These are phyloP conservation scores for Mycena citricolor DNA, from an alignment of 1,284 basidiomycete genomes.

Conservation along the genomic window DNA sequence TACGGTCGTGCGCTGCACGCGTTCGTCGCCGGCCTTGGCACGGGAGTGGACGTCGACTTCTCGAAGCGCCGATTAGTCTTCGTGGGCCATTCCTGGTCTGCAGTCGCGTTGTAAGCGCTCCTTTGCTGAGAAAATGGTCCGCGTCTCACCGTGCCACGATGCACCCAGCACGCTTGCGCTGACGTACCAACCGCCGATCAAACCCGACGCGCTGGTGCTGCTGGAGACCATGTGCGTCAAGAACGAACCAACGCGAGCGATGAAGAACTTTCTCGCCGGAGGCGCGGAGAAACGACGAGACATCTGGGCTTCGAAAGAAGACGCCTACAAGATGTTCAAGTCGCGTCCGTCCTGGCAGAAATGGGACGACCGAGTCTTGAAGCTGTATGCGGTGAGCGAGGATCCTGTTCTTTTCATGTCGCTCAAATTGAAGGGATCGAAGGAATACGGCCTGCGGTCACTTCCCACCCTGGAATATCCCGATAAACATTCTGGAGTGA, in stretches of 20 bases:
- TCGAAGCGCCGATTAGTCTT: conserved; percentile 34
- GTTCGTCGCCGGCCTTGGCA: conserved; percentile 35
- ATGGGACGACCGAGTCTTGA: conserved; percentile 52
- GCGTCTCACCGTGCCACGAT: neutral
- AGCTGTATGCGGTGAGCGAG: conserved; percentile 39
- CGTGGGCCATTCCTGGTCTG: conserved; percentile 39
- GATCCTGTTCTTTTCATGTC: neutral
- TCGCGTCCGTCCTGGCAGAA: conserved; percentile 39
- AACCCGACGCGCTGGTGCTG: conserved; percentile 40
- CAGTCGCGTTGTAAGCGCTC: conserved; percentile 31
- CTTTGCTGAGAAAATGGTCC: no score
- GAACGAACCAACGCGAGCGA: conserved; percentile 14
- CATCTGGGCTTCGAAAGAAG: conserved; percentile 49
- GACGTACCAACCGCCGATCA: conserved; percentile 39
- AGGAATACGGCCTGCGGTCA: neutral
- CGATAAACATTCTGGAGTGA: neutral
- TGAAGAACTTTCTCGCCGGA: conserved; percentile 27
- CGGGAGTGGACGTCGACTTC: conserved; percentile 38
- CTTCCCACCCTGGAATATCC: neutral
- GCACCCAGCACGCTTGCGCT: conserved; percentile 40
- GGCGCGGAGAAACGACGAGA: conserved; percentile 44
- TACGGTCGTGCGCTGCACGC: conserved; percentile 35
- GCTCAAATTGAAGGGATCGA: neutral
- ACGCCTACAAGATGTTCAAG: conserved; percentile 42
- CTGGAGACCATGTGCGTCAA: conserved; percentile 46